Evolutionary conservation across 306 rosid species (phyloP).

Genomic region (Castanopsis chinensis): DNA sequence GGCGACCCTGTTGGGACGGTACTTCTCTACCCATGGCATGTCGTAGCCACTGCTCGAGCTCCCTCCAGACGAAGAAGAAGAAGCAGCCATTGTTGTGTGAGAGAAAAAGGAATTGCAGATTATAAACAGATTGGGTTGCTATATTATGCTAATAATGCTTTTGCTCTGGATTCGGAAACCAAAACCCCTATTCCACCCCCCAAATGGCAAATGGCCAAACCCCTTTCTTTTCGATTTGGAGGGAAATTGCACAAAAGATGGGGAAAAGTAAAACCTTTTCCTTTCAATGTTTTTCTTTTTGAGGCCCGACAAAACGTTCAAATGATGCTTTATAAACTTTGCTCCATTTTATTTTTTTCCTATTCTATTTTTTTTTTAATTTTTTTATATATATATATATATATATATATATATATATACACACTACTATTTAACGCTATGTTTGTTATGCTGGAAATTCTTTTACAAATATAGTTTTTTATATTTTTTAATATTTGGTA

Average conservation of each 20-base stretch:
- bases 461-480: too few relatives aligned
- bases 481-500: too few relatives aligned
- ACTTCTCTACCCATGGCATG: constrained; percentile 96
- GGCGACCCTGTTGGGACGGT: constrained; percentile 69
- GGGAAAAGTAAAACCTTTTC: background rate
- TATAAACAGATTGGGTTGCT: background rate
- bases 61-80: constrained; percentile 45
- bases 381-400: too few relatives aligned
- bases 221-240: background rate
- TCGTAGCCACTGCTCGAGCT: constrained; percentile 46
- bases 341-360: too few relatives aligned
- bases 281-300: background rate
- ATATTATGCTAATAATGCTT: too few relatives aligned
- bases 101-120: background rate
- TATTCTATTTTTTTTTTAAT: too few relatives aligned
- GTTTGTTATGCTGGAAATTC: too few relatives aligned
- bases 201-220: too few relatives aligned
- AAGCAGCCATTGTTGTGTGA: constrained; percentile 49
- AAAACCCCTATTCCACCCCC: background rate
- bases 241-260: background rate
- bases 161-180: background rate
- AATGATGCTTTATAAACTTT: too few relatives aligned
- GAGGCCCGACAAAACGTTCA: too few relatives aligned
- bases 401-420: too few relatives aligned
- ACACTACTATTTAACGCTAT: too few relatives aligned